Evolutionary conservation across 1,139 yeast genomes (phyloP), one percentile per base, ranked within the genome.

Genomic region (Nakaseomyces nivariensis): DNA sequence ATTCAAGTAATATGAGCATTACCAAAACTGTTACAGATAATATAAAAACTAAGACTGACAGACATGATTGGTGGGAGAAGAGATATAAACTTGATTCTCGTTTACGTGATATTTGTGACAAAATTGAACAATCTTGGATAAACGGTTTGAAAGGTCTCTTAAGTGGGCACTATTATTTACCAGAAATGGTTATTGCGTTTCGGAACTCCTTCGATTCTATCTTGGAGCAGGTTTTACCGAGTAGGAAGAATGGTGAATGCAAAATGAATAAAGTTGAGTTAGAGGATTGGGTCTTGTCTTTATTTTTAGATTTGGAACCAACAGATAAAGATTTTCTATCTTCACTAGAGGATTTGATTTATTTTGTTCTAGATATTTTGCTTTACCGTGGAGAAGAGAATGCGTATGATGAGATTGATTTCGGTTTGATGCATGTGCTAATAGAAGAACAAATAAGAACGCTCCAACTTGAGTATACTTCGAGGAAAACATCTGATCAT

Each of bases 11-110:
- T 55, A 59, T 66, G 2, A 78, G 89, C 0, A 84, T 95, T 0
- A 74, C 75, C 29, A 56, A 65, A 4, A 75, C 72, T 26, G 73
- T 77, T 1, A 81, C 86, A 0, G 69, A 77, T 6, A 42, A 52
- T 0, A 66, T 70, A 5, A 67, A 62, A 13, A 75, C 87, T 0
- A 74, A 76, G 47, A 84, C 79, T 38, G 85, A 82, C 43, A 73
- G 92, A 51, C 76, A 75, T 45, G 60, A 68, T 5, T 90, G 97
- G 96, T 92, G 97, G 96, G 73, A 73, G 47, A 69, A 72, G 37
- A 70, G 97, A 48, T 79, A 79, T 52, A 68, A 68, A 0, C 69
- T 89, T 26, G 96, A 90, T 63, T 67, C 71, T 25, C 67, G 75
- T 48, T 62, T 90, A 51, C 68, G 75, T 48, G 68, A 66, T 4